Conservation (phyloP, 345 rosid genomes). For the Sonneratia alba region DNA sequence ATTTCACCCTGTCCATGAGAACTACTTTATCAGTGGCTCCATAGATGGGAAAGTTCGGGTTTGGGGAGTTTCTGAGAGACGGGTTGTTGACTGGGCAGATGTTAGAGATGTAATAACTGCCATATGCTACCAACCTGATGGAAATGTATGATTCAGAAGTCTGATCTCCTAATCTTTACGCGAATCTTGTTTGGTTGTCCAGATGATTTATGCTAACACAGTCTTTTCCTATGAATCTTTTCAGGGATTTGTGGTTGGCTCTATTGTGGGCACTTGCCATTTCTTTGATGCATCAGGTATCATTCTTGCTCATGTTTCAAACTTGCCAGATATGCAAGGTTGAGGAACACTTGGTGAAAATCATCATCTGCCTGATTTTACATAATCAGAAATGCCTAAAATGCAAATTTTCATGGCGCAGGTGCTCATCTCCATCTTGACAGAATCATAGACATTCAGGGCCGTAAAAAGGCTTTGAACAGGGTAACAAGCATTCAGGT, state of each 20-base stretch:
- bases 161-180: neutral
- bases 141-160: conserved; percentile 34
- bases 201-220: neutral
- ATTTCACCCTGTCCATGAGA: conserved; percentile 62
- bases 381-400: neutral
- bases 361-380: neutral
- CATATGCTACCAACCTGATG: conserved; percentile 62
- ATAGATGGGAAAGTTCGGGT: conserved; percentile 91
- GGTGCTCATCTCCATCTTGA: conserved; percentile 39
- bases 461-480: conserved; percentile 37
- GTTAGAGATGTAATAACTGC: conserved; percentile 59
- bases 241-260: conserved; percentile 74
- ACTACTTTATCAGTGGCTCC: conserved; percentile 73
- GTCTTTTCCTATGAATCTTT: conserved; percentile 12
- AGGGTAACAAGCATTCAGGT: conserved; percentile 74
- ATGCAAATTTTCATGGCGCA: conserved; percentile 10
- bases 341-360: neutral
- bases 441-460: conserved; percentile 35
- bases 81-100: conserved; percentile 81
- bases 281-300: conserved; percentile 53
- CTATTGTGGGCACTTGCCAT: conserved; percentile 58
- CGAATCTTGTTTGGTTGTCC: neutral
- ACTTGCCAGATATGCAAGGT: neutral
- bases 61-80: conserved; percentile 61
- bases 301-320: neutral